Evolutionary conservation across 208 protist species (phyloP), one percentile per base, ranked within the genome.

Genomic region (Porcisia hertigi): DNA sequence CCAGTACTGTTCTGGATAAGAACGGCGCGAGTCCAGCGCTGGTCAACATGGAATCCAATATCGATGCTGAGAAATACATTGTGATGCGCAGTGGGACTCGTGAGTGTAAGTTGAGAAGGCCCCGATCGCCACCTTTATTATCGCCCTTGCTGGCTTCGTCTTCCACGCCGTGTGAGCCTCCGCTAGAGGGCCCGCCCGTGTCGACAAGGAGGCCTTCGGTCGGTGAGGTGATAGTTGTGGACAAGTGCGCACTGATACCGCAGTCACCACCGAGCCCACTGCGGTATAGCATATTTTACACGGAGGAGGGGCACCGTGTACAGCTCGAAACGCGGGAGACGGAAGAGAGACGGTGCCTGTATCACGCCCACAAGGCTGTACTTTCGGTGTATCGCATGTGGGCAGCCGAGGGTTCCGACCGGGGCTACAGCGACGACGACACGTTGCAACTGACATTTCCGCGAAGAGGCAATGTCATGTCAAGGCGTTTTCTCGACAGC

Each of bases 281-380:
- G 36, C 70, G 52, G 6, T 86, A 75, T 43, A 34, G 62, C 34
- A 52, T 77, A 2, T 34, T 41, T 7, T 80, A 81, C 77, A 76
- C 30, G 6, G 85, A 88, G 75, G 81, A 81, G 39, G 80, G 79
- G 64, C 81, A 76, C 7, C 77, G 85, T 0, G 85, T 82, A 55
- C 65, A 57, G 41, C 73, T 86, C 2, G 52, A 79, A 54, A 75
- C 73, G 66, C 72, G 64, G 34, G 76, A 84, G 62, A 83, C 73
- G 52, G 80, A 84, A 69, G 63, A 86, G 73, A 82, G 77, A 41
- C 75, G 81, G 14, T 82, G 79, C 58, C 25, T 85, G 14, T 84
- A 77, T 47, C 76, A 73, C 18, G 85, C 79, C 0, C 64, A 85
- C 71, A 49, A 57, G 25, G 82, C 82, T 18, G 36, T 85, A 3